A percentile compares a stretch with the other conserved stretches of the same genome.
These are phyloP conservation scores for Kockiozyma suomiensis DNA, from an alignment of 805 yeast species.

Conservation along the genomic window DNA sequence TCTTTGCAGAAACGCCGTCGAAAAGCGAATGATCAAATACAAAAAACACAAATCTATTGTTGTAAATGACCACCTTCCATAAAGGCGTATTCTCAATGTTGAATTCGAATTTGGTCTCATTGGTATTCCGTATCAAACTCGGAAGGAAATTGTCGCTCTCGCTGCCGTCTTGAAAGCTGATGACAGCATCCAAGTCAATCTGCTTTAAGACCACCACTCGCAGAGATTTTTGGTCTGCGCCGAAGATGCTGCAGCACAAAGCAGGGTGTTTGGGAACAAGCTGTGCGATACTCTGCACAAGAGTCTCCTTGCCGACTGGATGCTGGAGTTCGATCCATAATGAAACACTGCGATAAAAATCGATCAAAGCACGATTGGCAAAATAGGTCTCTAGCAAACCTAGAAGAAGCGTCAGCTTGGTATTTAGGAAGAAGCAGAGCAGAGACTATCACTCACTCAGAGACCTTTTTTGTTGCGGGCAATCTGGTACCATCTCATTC, in stretches of 20 bases:
- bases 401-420: not conserved
- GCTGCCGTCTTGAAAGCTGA: not conserved
- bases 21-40: slow-evolving; percentile 16
- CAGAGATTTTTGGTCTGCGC: not conserved
- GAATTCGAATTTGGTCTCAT: not conserved
- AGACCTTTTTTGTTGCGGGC: not conserved
- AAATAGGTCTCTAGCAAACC: slow-evolving; percentile 23
- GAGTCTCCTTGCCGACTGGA: not conserved
- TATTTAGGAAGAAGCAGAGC: too few species aligned
- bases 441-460: not conserved
- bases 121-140: not conserved
- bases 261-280: slow-evolving; percentile 7
- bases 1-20: slow-evolving; percentile 20
- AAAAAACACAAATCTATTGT: slow-evolving; percentile 2
- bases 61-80: slow-evolving; percentile 15
- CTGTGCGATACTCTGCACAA: not conserved
- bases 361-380: not conserved
- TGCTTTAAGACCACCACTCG: slow-evolving; percentile 6
- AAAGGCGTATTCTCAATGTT: not conserved
- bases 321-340: slow-evolving; percentile 5
- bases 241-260: not conserved
- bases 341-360: slow-evolving; percentile 8
- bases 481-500: too few species aligned
- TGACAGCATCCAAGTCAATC: slow-evolving; percentile 8
- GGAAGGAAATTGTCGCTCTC: not conserved